Evolutionary conservation across 345 rosid genomes (phyloP), one percentile per base, ranked within the genome.

Genomic region (Noccaea bulbosa): DNA sequence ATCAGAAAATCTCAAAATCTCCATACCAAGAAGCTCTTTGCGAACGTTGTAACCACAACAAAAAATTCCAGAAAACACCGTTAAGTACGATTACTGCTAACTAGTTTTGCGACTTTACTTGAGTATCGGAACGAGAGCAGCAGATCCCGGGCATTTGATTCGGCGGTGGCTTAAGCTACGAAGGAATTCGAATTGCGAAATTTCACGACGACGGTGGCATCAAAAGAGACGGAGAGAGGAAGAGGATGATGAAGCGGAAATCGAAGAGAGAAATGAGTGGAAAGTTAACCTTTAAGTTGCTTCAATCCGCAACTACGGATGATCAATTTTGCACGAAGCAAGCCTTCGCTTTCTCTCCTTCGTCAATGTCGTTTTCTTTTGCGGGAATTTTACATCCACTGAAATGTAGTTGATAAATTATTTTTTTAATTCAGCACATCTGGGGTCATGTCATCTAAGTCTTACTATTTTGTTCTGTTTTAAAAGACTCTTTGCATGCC

Each of bases 81-180:
- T 20, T 2, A 37, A 37, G 10, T 37, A 38, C 11, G 2, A 37
- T 37, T 37, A 2, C 40, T 2, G 8, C 40, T 38, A 35, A 20
- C 3, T 48, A 27, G 22, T 20, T 20, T 17, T 44, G 55, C 10
- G 6, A 55, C 1, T 47, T 64, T 57, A 73, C 77, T 40, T 65
- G 52, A 12, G 77, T 47, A 46, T 50, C 30, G 9, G 77, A 73
- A 46, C 58, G 57, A 65, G 51, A 73, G 5, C 77, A 73, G 50
- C 77, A 73, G 66, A 65, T 30, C 17, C 38, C 35, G 41, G 65
- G 35, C 77, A 73, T 71, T 52, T 50, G 62, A 62, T 12, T 61
- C 20, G 38, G 10, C 14, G 30, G 30, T 27, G 30, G 30, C 2
- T 27, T 27, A 27, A 27, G 30, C 30, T 27, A 27, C 4, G 54